phyloP scores from a whole-genome alignment of 106 monocot genomes.

The Apostasia ramifera region DNA sequence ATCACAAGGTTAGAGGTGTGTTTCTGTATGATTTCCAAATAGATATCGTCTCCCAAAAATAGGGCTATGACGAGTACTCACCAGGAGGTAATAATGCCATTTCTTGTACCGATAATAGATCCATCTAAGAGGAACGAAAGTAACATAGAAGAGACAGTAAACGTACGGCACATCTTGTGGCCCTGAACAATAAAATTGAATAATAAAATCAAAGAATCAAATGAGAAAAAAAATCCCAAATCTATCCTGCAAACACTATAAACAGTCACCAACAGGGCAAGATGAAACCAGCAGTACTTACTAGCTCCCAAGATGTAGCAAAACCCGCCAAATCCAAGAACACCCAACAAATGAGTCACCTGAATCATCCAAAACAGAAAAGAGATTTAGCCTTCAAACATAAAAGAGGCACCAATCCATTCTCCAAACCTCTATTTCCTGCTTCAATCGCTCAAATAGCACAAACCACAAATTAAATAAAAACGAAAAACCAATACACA shows the following conservation, averaged over 20 bases:
- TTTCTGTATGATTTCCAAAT: too few species aligned
- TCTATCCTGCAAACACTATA: too few species aligned
- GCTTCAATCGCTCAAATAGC: neutral
- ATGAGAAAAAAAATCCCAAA: neutral
- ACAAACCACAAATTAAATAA: neutral
- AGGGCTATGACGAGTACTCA: conserved; percentile 23
- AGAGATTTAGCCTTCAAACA: neutral
- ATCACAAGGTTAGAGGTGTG: too few species aligned
- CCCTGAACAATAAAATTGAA: conserved; percentile 33
- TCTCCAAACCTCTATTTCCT: neutral
- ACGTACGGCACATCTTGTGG: conserved; percentile 94
- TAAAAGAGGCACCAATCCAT: neutral
- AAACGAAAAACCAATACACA: neutral
- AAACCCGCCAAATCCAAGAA: conserved; percentile 94
- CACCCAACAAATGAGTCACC: conserved; percentile 93
- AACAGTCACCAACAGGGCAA: neutral
- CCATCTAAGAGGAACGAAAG: conserved; percentile 94
- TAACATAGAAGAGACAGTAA: conserved; percentile 85
- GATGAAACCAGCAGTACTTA: conserved; percentile 33
- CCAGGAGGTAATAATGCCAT: conserved; percentile 99
- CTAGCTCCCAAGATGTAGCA: conserved; percentile 90
- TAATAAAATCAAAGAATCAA: neutral
- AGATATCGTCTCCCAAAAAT: neutral
- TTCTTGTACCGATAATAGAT: conserved; percentile 99
- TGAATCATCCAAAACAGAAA: conserved; percentile 12